Evolutionary conservation across 2,329 filamentous ascomycete genomes (phyloP).

Genomic region (Aureobasidium mangrovei): DNA sequence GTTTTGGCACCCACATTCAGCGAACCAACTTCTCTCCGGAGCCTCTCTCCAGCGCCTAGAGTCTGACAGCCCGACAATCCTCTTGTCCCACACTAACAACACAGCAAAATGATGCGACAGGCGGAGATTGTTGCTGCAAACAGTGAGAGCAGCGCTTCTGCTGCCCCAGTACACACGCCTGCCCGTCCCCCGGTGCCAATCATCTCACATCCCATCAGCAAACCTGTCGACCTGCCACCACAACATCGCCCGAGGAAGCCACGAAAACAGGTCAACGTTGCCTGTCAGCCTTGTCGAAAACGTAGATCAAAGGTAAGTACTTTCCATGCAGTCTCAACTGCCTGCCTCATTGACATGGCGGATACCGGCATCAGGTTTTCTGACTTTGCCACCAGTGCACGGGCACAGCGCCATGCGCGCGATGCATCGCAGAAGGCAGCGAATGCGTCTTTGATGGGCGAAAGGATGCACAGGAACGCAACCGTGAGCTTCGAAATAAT

Average conservation of each 20-base stretch:
- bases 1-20: background rate
- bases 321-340: background rate
- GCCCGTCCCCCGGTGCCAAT: constrained; percentile 4
- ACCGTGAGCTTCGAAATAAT: constrained; percentile 6
- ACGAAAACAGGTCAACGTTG: constrained; percentile 11
- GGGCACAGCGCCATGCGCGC: constrained; percentile 9
- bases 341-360: background rate
- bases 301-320: constrained; percentile 11
- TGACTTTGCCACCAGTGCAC: constrained; percentile 4
- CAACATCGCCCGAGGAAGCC: constrained; percentile 10
- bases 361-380: background rate
- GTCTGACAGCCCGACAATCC: constrained; percentile 1
- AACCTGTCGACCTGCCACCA: constrained; percentile 8
- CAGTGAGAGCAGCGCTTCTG: background rate
- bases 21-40: constrained; percentile 10
- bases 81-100: background rate
- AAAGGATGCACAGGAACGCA: constrained; percentile 12
- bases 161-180: background rate
- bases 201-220: constrained; percentile 8
- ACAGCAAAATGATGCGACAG: constrained; percentile 1
- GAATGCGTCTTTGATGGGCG: constrained; percentile 10
- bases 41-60: constrained; percentile 1
- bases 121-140: background rate
- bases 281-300: constrained; percentile 11
- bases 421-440: constrained; percentile 9